Percentiles rank a stretch among this genome's conserved stretches.
Conservation (phyloP, 352 stramenopile species). For the Pythium rhizo-oryzae region DNA sequence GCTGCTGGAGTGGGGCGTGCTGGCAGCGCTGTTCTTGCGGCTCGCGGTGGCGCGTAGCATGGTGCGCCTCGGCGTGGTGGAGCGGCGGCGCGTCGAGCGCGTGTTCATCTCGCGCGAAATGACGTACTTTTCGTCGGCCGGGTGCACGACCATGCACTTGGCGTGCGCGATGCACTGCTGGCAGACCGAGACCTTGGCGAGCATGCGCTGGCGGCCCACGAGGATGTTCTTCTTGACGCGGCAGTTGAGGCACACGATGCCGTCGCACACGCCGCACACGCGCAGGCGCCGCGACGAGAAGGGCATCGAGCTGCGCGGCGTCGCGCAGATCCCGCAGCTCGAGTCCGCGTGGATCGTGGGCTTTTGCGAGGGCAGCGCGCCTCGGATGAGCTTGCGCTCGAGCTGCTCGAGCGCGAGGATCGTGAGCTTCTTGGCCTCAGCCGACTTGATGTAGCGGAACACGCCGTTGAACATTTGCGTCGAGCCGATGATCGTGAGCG, state of each 20-base stretch:
- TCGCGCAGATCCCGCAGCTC: slow-evolving; percentile 27
- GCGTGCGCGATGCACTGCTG: slow-evolving; percentile 45
- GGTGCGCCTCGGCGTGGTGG: not conserved
- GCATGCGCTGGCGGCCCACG: slow-evolving; percentile 24
- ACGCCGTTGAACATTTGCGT: slow-evolving; percentile 41
- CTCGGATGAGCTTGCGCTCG: slow-evolving; percentile 22
- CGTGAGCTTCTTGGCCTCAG: slow-evolving; percentile 59
- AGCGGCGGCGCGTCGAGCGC: not conserved
- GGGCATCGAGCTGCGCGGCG: slow-evolving; percentile 12
- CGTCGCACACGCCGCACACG: slow-evolving; percentile 48
- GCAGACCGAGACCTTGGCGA: slow-evolving; percentile 36
- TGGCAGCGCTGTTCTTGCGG: not conserved
- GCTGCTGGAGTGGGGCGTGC: not conserved
- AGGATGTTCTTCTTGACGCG: slow-evolving; percentile 54
- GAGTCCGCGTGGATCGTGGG: not conserved
- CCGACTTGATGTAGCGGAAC: slow-evolving; percentile 44
- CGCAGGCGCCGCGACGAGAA: slow-evolving; percentile 19
- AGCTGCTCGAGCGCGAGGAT: slow-evolving; percentile 33
- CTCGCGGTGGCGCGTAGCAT: not conserved
- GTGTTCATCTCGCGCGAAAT: slow-evolving; percentile 23
- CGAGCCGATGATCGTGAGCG: slow-evolving; percentile 13
- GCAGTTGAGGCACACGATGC: slow-evolving; percentile 48
- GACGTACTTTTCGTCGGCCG: slow-evolving; percentile 25
- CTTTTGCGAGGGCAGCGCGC: slow-evolving; percentile 9
- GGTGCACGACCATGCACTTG: slow-evolving; percentile 30